phyloP scores from a whole-genome alignment of 2,329 filamentous ascomycete genomes.

The Epichloe festucae region DNA sequence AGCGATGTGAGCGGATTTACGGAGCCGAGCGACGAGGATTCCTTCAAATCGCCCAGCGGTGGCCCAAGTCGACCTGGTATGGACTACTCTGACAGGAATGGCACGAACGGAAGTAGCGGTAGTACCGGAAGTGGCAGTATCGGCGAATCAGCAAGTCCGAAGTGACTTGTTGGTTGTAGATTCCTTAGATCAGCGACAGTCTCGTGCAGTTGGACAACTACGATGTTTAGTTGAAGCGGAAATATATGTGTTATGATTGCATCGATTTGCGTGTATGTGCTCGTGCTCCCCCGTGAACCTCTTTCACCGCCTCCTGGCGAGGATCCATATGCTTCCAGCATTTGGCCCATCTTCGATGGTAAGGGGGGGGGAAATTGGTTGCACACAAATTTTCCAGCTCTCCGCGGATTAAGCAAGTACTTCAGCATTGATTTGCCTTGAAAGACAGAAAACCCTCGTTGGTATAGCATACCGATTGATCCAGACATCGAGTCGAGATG shows the following conservation, averaged over 20 bases:
- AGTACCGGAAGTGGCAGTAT: slow-evolving; percentile 38
- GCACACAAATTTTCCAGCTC: too few relatives aligned
- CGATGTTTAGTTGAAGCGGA: slow-evolving; percentile 2
- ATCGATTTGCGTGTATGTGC: neutral
- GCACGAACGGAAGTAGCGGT: slow-evolving; percentile 24
- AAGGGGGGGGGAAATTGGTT: too few relatives aligned
- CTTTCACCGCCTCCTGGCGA: too few relatives aligned
- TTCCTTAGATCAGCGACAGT: neutral
- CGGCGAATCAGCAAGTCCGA: slow-evolving; percentile 39
- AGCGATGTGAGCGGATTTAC: slow-evolving; percentile 56
- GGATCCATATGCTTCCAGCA: too few relatives aligned
- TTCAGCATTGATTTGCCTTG: too few relatives aligned
- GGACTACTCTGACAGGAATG: slow-evolving; percentile 8
- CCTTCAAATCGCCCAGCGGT: slow-evolving; percentile 12
- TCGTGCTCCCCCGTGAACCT: too few relatives aligned
- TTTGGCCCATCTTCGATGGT: too few relatives aligned
- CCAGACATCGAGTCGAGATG: too few relatives aligned
- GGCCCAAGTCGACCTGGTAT: slow-evolving; percentile 3
- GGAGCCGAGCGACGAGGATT: slow-evolving; percentile 43
- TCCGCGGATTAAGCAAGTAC: too few relatives aligned
- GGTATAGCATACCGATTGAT: too few relatives aligned
- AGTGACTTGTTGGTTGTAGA: neutral
- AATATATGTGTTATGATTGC: slow-evolving; percentile 2
- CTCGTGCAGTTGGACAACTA: neutral
- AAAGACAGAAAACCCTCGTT: too few relatives aligned